Conservation (phyloP, 805 yeast genomes). For the Limtongozyma cylindracea region DNA sequence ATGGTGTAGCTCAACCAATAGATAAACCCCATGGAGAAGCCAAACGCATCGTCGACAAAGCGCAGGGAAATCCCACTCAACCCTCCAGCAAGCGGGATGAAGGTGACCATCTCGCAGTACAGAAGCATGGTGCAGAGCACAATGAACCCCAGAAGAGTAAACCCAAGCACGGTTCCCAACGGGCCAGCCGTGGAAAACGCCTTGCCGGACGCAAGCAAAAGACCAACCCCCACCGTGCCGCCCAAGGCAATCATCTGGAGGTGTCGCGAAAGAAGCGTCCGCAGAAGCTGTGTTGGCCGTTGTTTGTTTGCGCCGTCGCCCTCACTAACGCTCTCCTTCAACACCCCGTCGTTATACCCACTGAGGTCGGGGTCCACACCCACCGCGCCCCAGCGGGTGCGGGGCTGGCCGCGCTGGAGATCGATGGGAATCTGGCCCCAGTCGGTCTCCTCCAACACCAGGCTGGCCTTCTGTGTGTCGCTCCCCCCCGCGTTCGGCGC, state of each 20-base stretch:
- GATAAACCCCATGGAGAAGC: conserved; percentile 47
- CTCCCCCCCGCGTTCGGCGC: too few relatives aligned
- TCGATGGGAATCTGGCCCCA: too few relatives aligned
- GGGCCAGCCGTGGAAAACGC: conserved; percentile 59
- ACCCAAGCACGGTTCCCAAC: conserved; percentile 48
- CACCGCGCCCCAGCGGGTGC: too few relatives aligned
- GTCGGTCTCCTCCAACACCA: too few relatives aligned
- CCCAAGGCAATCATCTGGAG: conserved; percentile 60
- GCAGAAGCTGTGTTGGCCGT: conserved; percentile 11
- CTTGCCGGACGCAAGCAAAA: conserved; percentile 44
- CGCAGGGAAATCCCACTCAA: conserved; percentile 53
- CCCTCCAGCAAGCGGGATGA: conserved; percentile 59
- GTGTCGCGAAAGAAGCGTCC: conserved; percentile 39
- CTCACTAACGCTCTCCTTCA: too few relatives aligned
- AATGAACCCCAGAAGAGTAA: conserved; percentile 32
- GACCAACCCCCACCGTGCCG: conserved; percentile 60
- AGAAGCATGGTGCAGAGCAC: conserved; percentile 48
- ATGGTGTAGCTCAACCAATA: conserved; percentile 53
- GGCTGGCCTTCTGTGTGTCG: too few relatives aligned
- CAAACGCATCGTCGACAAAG: conserved; percentile 57
- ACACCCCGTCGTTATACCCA: too few relatives aligned
- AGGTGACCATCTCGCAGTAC: conserved; percentile 62
- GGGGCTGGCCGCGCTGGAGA: too few relatives aligned
- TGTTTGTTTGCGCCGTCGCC: too few relatives aligned
- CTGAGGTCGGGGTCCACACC: too few relatives aligned